A percentile compares a stretch with the other conserved stretches of the same genome.
These are phyloP conservation scores for Marasmius oreades DNA, from an alignment of 1,284 basidiomycete genomes.

Conservation along the genomic window DNA sequence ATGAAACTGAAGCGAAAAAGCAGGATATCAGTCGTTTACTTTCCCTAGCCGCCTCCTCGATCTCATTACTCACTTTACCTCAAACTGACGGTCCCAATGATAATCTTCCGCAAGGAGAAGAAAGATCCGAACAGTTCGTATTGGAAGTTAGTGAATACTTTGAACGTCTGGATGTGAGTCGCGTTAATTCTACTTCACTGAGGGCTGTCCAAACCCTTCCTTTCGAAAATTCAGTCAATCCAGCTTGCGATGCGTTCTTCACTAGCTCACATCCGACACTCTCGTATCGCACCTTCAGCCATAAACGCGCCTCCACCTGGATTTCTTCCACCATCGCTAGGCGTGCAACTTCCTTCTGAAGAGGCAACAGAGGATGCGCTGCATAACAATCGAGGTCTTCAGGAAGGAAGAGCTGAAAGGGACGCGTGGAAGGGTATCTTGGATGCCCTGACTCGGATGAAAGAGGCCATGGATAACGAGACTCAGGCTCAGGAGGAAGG, in stretches of 20 bases:
- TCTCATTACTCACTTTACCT: conserved; percentile 71
- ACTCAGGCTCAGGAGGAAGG: background rate
- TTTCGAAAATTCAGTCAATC: conserved; percentile 48
- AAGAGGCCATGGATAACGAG: conserved; percentile 37
- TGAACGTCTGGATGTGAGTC: conserved; percentile 70
- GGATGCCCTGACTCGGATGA: conserved; percentile 59
- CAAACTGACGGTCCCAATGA: conserved; percentile 69
- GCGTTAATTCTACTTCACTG: conserved; percentile 4
- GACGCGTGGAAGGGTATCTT: conserved; percentile 76
- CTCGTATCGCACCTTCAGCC: conserved; percentile 78
- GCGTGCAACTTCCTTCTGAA: conserved; percentile 64
- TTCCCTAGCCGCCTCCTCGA: conserved; percentile 68
- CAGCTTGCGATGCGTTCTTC: conserved; percentile 73
- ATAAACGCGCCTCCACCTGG: conserved; percentile 71
- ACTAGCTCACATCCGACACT: conserved; percentile 74
- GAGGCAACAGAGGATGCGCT: conserved; percentile 24
- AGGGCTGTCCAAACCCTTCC: conserved; percentile 6
- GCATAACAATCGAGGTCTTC: conserved; percentile 56
- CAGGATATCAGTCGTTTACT: conserved; percentile 76
- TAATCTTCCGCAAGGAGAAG: conserved; percentile 70
- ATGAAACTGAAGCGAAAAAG: conserved; percentile 2
- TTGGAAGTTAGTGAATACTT: conserved; percentile 81
- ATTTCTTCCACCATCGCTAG: conserved; percentile 71
- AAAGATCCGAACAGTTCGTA: conserved; percentile 79
- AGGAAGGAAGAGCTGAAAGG: conserved; percentile 70